These are phyloP conservation scores for Epichloe scottii DNA, from an alignment of 2,329 filamentous ascomycete species.

Conservation along the genomic window DNA sequence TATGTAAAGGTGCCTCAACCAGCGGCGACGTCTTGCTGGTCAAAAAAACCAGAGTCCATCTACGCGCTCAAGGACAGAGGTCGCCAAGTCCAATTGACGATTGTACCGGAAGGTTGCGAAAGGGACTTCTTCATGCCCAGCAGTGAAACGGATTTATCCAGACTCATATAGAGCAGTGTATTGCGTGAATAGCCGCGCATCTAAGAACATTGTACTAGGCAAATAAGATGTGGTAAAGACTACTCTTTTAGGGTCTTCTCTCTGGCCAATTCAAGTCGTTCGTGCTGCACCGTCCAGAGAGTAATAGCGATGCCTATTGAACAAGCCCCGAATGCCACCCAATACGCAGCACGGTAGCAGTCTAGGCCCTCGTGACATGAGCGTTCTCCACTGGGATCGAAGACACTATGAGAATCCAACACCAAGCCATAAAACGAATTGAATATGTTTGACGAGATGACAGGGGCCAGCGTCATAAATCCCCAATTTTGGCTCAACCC, in stretches of 20 bases:
- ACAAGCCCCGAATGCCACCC: conserved; percentile 63
- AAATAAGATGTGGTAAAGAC: not conserved
- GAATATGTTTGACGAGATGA: conserved; percentile 80
- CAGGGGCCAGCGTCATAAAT: conserved; percentile 80
- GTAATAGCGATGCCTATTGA: conserved; percentile 55
- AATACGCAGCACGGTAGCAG: conserved; percentile 75
- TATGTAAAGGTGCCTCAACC: too few relatives aligned
- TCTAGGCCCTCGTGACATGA: conserved; percentile 64
- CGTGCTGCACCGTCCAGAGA: conserved; percentile 55
- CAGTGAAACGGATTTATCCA: too few relatives aligned
- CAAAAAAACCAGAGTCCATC: too few relatives aligned
- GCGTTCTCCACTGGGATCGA: conserved; percentile 55
- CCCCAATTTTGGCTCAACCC: conserved; percentile 95
- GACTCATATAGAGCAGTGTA: too few relatives aligned
- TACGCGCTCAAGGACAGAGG: too few relatives aligned
- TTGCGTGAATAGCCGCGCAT: not conserved
- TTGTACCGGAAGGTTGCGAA: too few relatives aligned
- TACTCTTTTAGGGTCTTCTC: conserved; percentile 10
- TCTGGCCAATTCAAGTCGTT: conserved; percentile 28
- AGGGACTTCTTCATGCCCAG: too few relatives aligned
- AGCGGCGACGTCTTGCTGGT: too few relatives aligned
- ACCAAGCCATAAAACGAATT: conserved; percentile 81
- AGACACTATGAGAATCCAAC: conserved; percentile 66
- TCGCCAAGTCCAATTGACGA: too few relatives aligned
- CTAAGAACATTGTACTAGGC: not conserved